phyloP scores from a whole-genome alignment of 2,329 filamentous ascomycete genomes.

The Grosmannia penicillata region DNA sequence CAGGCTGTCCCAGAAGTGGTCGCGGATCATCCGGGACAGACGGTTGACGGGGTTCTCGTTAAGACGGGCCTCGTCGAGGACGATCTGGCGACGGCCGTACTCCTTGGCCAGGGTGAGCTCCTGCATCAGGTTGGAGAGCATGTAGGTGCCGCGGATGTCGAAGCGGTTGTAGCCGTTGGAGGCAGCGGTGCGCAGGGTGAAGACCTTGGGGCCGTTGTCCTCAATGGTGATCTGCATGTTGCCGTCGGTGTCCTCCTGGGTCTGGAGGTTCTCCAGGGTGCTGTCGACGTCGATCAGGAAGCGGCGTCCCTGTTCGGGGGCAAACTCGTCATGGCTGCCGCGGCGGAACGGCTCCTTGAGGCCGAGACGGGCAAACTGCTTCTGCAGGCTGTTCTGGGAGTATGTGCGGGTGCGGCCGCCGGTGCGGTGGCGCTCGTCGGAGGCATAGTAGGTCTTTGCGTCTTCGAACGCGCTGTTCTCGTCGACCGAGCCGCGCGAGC shows the following conservation, averaged over 20 bases:
- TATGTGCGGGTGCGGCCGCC: conserved; percentile 40
- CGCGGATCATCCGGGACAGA: conserved; percentile 70
- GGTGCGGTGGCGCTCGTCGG: conserved; percentile 36
- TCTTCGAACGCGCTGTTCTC: conserved; percentile 37
- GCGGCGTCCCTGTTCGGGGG: conserved; percentile 47
- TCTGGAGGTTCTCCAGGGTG: conserved; percentile 64
- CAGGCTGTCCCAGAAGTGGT: conserved; percentile 85
- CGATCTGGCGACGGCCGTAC: conserved; percentile 75
- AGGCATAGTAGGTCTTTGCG: conserved; percentile 43
- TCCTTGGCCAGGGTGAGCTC: conserved; percentile 88
- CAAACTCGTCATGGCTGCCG: conserved; percentile 57
- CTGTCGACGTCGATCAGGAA: conserved; percentile 79
- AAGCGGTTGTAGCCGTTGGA: conserved; percentile 79
- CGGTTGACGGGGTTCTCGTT: conserved; percentile 92
- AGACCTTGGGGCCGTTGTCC: conserved; percentile 79
- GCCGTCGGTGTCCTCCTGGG: conserved; percentile 80
- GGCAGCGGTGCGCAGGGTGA: conserved; percentile 69
- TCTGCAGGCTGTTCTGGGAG: conserved; percentile 41
- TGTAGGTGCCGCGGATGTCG: conserved; percentile 90
- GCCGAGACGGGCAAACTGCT: conserved; percentile 36
- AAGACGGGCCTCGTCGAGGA: conserved; percentile 78
- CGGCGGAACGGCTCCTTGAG: conserved; percentile 39
- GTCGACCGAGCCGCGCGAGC: conserved; percentile 25
- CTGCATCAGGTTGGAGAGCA: conserved; percentile 91
- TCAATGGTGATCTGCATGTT: conserved; percentile 98